Conservation (phyloP, 176 grass and related monocot species). For the Metroxylon sagu region DNA sequence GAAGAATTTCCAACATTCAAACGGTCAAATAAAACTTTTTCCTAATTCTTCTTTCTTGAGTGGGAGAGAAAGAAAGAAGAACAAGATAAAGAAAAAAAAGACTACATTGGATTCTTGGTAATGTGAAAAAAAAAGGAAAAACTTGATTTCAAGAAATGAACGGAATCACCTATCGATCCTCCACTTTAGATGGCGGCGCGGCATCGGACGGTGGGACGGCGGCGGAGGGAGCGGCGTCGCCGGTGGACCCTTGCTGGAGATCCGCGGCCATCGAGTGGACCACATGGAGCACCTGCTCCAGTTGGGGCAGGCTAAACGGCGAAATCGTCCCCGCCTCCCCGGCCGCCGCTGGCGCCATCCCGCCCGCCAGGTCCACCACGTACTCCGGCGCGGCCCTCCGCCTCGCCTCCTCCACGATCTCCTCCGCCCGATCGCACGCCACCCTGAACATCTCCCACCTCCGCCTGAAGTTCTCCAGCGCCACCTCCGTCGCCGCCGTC, state of each 20-base stretch:
- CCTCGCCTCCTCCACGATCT: background rate
- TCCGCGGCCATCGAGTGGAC: background rate
- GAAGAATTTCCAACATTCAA: too few relatives aligned
- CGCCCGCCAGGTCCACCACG: background rate
- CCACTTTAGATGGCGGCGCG: too few relatives aligned
- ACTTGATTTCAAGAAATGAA: too few relatives aligned
- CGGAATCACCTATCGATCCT: too few relatives aligned
- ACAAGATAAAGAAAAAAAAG: too few relatives aligned
- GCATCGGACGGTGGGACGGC: background rate
- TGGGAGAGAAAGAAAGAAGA: too few relatives aligned
- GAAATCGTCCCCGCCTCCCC: background rate
- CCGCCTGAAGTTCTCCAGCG: background rate
- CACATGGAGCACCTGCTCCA: background rate
- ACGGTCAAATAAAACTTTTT: too few relatives aligned
- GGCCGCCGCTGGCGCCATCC: background rate
- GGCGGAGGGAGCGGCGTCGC: background rate
- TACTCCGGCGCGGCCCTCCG: background rate
- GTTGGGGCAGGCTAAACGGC: background rate
- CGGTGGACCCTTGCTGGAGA: background rate
- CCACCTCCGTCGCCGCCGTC: background rate
- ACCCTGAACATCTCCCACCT: constrained; percentile 5
- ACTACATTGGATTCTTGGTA: too few relatives aligned
- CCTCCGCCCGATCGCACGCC: constrained; percentile 4
- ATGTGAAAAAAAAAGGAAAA: too few relatives aligned
- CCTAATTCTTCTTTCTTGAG: too few relatives aligned